Conservation (phyloP, 441 rosid species). For the Kokia cookei region DNA sequence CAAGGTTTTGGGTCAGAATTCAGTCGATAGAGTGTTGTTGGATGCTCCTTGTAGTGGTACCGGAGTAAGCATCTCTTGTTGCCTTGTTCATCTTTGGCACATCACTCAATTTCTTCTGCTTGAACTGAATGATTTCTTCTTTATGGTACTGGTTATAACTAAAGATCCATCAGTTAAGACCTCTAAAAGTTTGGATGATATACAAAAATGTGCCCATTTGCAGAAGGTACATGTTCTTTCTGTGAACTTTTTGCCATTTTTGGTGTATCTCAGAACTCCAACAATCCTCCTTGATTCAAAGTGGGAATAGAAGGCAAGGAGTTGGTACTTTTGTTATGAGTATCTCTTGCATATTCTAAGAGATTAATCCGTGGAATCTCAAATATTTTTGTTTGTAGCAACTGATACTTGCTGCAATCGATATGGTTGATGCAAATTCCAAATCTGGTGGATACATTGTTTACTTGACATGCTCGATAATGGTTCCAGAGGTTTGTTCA, state of each 20-base stretch:
- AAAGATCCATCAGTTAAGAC: slow-evolving; percentile 92
- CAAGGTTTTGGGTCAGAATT: slow-evolving; percentile 67
- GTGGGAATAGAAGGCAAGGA: not conserved
- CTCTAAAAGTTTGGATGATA: slow-evolving; percentile 77
- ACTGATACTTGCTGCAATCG: slow-evolving; percentile 88
- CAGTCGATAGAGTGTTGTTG: slow-evolving; percentile 85
- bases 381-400: slow-evolving; percentile 36
- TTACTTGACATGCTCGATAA: slow-evolving; percentile 90
- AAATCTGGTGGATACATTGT: slow-evolving; percentile 87
- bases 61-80: slow-evolving; percentile 54
- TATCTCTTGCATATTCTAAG: not conserved
- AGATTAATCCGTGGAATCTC: not conserved
- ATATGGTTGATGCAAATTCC: slow-evolving; percentile 85
- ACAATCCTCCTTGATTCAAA: not conserved
- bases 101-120: not conserved
- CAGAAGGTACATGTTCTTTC: slow-evolving; percentile 68
- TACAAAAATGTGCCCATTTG: slow-evolving; percentile 66
- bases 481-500: slow-evolving; percentile 74
- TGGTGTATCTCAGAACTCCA: not conserved
- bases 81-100: not conserved
- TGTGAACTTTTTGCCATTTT: not conserved
- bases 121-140: slow-evolving; percentile 4
- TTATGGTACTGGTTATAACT: slow-evolving; percentile 69
- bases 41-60: slow-evolving; percentile 99
- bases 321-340: not conserved